Evolutionary conservation across 805 yeast genomes (phyloP), one percentile per base, ranked within the genome.

Genomic region (Kurtzmaniella cleridarum): DNA sequence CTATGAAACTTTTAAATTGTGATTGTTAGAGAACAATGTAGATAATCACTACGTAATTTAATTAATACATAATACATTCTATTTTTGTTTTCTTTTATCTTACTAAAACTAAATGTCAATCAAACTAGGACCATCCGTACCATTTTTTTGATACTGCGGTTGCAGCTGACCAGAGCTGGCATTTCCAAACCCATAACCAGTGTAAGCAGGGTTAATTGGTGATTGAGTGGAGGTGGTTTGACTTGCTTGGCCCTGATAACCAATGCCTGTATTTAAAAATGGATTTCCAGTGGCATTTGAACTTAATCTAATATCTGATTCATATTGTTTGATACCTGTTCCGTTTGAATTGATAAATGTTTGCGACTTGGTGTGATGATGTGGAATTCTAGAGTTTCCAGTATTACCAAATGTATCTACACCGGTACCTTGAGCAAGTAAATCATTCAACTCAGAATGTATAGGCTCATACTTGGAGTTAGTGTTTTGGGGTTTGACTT

Each of bases 111-210:
- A 69, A 42, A 69, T 69, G 51, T 69, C 75, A 50, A 69, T 70
- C 57, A 70, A 66, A 46, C 73, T 69, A 7, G 72, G 73, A 26
- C 70, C 72, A 42, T 65, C 71, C 18, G 48, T 43, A 30, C 48
- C 50, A 16, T 50, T 49, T 38, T 55, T 54, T 37, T 56, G 60
- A 44, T 59, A 60, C 41, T 54, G 55, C 27, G 53, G 49, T n/a
- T 53, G 54, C 18, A 55, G 60, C 24, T 60, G 62, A 45, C 81
- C 59, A 15, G 37, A 10, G 27, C 23, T 30, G 4, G 66, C 87
- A 50, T 89, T 90, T 35, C 97, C 97, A 62, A 90, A 90, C 1
- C 98, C 98, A 55, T 79, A 89, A 2, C 98, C 98, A 2, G 98
- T 90, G 54, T 84, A 81, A 2, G 93, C 80, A 5, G 95, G 90